Percentiles rank a stretch among this genome's conserved stretches.
These are phyloP conservation scores for Golubevia pallescens DNA, from an alignment of 1,284 basidiomycete species.

Conservation along the genomic window DNA sequence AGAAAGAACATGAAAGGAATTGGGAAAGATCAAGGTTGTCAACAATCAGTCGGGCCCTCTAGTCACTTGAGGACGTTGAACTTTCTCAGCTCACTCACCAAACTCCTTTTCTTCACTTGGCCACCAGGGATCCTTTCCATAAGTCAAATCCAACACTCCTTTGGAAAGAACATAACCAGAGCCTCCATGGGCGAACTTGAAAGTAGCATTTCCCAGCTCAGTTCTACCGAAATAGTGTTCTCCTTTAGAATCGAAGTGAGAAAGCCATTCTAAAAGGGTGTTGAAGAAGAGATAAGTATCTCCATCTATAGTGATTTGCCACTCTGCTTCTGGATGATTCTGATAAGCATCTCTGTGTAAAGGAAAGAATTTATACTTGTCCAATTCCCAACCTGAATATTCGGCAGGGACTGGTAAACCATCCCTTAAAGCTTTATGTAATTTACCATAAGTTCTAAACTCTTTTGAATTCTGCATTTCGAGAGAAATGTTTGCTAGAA, in stretches of 20 bases:
- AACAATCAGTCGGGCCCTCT: too few species aligned
- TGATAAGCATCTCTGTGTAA: slow-evolving; percentile 3
- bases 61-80: too few species aligned
- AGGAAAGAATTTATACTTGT: slow-evolving; percentile 10
- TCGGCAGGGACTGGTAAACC: slow-evolving; percentile 5
- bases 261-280: slow-evolving; percentile 11
- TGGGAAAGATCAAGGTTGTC: too few species aligned
- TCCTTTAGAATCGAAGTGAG: slow-evolving; percentile 1
- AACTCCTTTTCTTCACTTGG: too few species aligned
- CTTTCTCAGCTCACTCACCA: neutral
- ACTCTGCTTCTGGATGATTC: neutral
- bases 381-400: slow-evolving; percentile 8
- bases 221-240: slow-evolving; percentile 7
- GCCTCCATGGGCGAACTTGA: slow-evolving; percentile 11
- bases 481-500: slow-evolving; percentile 4
- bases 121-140: neutral
- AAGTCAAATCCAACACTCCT: slow-evolving; percentile 7
- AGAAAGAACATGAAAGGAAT: too few species aligned
- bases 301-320: slow-evolving; percentile 10
- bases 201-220: slow-evolving; percentile 4
- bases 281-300: slow-evolving; percentile 11
- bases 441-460: slow-evolving; percentile 4
- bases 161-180: slow-evolving; percentile 2
- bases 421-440: slow-evolving; percentile 4
- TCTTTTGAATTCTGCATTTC: slow-evolving; percentile 1